Conservation (phyloP, 2,329 filamentous ascomycete genomes). For the Aspergillus unguis region DNA sequence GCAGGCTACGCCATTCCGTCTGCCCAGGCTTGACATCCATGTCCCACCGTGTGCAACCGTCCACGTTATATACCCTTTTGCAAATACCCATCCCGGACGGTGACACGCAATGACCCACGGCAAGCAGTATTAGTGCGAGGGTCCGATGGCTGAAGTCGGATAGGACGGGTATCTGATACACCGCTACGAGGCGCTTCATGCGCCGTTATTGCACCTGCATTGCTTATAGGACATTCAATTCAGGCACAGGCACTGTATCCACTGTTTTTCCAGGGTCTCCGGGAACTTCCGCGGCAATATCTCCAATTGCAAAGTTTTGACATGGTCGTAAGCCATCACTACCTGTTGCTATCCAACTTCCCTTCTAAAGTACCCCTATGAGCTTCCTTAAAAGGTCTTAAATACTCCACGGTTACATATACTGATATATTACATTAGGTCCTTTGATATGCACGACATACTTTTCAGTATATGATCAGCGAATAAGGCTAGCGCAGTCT, state of each 20-base stretch:
- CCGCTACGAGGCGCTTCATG: neutral
- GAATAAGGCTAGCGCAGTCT: too few relatives aligned
- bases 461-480: too few relatives aligned
- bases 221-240: neutral
- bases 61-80: neutral
- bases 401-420: too few relatives aligned
- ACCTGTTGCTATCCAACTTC: neutral
- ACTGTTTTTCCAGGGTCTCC: conserved; percentile 1
- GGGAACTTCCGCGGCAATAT: neutral
- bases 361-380: too few relatives aligned
- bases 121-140: too few relatives aligned
- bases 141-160: neutral
- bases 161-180: neutral
- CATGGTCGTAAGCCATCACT: neutral
- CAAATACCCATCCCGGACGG: too few relatives aligned
- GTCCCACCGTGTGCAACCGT: neutral
- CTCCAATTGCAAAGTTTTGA: neutral
- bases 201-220: neutral
- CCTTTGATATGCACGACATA: too few relatives aligned
- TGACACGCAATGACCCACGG: too few relatives aligned
- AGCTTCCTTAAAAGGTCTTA: too few relatives aligned
- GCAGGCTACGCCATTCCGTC: neutral
- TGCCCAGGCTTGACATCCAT: neutral
- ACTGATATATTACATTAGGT: too few relatives aligned
- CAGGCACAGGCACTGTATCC: conserved; percentile 6